Base-by-base conservation (phyloP, 2,329 filamentous ascomycete species). In the Aspergillus flavus region DNA sequence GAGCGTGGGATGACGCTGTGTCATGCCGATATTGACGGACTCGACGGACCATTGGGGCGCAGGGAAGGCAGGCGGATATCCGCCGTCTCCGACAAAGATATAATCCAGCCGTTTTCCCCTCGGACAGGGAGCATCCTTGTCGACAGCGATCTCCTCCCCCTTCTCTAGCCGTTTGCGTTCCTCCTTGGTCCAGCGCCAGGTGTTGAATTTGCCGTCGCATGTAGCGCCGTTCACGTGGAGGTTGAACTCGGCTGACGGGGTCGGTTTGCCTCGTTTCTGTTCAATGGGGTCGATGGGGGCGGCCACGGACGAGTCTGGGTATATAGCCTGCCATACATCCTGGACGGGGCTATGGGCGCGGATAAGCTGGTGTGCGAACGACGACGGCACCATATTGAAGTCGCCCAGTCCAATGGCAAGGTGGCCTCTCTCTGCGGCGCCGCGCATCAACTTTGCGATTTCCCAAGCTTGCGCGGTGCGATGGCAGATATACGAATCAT, bases 321-420 rank as follows among this genome's bases (percentile, higher is more conserved):
- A 91, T 23, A 96, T 78, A 34, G 91, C 85, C 60, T 91, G 87
- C 95, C 95, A 99, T 26, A 89, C 88, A 75, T 99, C 95, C 52
- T 85, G 86, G 32, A 96, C 89, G 16, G 90, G 89, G 11, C 90
- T 88, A 73, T 93, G 89, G 4, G 89, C 87, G 62, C 90, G 91
- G 69, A 99, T 89, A 67, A 98, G 84, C 59, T 89, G 87, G 80
- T 98, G 92, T 36, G 91, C 90, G 65, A 97, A 87, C 30, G 92
- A 96, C 46, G 90, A 79, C 0, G 95, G 95, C n/a, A 93, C 83
- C 91, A 97, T 96, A 80, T 98, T 98, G 82, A 98, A 97, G 81
- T 98, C 95, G 30, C 95, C 95, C 59, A 97, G 82, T 6, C 89
- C 94, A 50, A 98, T 82, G 58, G 94, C 93, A 34, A 98, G 83